Base-by-base conservation (phyloP, 2,329 filamentous ascomycete genomes). In the Colletotrichum lupini region DNA sequence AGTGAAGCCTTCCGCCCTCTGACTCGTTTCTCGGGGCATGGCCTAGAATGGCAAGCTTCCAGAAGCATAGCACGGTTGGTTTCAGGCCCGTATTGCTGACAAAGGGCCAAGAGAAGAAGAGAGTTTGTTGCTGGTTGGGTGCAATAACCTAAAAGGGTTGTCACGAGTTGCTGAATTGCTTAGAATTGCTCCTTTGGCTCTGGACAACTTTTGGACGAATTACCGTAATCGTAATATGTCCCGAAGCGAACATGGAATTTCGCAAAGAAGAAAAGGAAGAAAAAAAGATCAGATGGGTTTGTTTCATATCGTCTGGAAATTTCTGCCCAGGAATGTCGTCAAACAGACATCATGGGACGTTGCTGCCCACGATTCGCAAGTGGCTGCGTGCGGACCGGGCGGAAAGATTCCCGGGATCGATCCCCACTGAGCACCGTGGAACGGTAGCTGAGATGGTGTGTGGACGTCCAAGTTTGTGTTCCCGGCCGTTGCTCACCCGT, bases 11-110 rank as follows among this genome's bases (percentile, higher is more conserved):
- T 60, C 28, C 49, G 37, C 19, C 53, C 35, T 64, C 60, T 65
- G 67, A 70, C 70, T 73, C 70, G 70, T 57, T 73, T 66, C 46
- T 56, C 22, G 22, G 32, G 58, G 28, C 26, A 42, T 24, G 30
- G 26, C 70, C 62, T n/a, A 70, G 70, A 49, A 32, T 55, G 46
- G 70, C 26, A 73, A 60, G 46, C 67, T 73, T 73, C 70, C 70
- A 73, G 70, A 73, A 73, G 67, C 55, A 26, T 65, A 56, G 60
- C 46, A 37, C 32, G 35, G 56, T 35, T 42, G 22, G 70, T 65
- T 70, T 65, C 67, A 73, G 60, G 22, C 22, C 57, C 56, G 52
- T 42, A 56, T 12, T 70, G 60, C 59, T 65, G 55, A 70, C 60
- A 65, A 57, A 37, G 49, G 63, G 12, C 16, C 37, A 42, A 42